Conservation (phyloP, 306 rosid species). For the Corylus avellana region DNA sequence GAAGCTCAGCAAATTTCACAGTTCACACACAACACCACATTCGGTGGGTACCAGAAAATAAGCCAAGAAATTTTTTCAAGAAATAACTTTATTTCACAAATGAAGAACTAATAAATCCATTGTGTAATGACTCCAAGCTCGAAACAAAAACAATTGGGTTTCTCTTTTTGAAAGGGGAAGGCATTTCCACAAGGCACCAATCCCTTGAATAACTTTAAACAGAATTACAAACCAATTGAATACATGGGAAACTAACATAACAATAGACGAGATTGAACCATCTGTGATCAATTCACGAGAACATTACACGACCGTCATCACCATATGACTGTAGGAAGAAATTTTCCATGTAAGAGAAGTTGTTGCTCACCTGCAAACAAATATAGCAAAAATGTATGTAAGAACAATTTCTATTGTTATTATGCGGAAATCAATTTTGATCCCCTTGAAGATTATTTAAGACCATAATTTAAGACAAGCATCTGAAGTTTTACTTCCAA, state of each 20-base stretch:
- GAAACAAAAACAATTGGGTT: too few species aligned
- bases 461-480: not conserved
- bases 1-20: too few species aligned
- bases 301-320: too few species aligned
- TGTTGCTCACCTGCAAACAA: constrained; percentile 55
- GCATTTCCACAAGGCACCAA: constrained; percentile 32
- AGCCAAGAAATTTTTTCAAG: too few species aligned
- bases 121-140: too few species aligned
- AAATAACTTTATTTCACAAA: too few species aligned
- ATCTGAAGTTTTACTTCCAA: not conserved
- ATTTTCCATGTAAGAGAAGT: constrained; percentile 41
- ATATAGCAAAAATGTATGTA: not conserved
- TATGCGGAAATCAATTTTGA: constrained; percentile 3
- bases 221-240: constrained; percentile 9
- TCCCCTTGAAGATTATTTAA: not conserved
- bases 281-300: too few species aligned
- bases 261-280: constrained; percentile 23
- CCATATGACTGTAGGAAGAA: constrained; percentile 39
- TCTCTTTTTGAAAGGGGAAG: not conserved
- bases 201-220: constrained; percentile 8
- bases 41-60: too few species aligned
- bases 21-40: too few species aligned
- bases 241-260: constrained; percentile 25
- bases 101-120: too few species aligned
- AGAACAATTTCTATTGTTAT: not conserved